These are phyloP conservation scores for Penicillium mononematosum DNA, from an alignment of 495 filamentous ascomycete genomes.

Conservation along the genomic window DNA sequence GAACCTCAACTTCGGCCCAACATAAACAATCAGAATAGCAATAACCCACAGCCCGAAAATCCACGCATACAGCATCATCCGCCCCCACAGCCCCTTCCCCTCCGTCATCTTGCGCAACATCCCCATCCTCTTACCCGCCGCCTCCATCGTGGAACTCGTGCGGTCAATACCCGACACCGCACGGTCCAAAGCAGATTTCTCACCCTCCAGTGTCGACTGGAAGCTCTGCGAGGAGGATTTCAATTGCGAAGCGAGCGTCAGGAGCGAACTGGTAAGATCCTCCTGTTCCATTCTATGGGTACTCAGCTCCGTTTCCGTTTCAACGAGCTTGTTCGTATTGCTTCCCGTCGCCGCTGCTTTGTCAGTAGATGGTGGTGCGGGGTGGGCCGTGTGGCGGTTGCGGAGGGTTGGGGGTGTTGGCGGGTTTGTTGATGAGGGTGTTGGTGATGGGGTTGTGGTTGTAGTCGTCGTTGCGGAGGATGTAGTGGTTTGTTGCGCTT, in stretches of 20 bases:
- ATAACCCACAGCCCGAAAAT: slow-evolving; percentile 77
- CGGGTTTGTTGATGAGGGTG: slow-evolving; percentile 15
- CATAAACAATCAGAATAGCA: slow-evolving; percentile 71
- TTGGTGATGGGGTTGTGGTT: slow-evolving; percentile 5
- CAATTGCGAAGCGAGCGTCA: slow-evolving; percentile 72
- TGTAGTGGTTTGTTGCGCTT: slow-evolving; percentile 16
- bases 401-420: slow-evolving; percentile 30
- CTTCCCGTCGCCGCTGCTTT: slow-evolving; percentile 22
- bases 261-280: slow-evolving; percentile 73
- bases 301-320: slow-evolving; percentile 67
- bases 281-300: slow-evolving; percentile 79
- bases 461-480: slow-evolving; percentile 18
- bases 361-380: slow-evolving; percentile 11
- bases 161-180: slow-evolving; percentile 73
- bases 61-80: slow-evolving; percentile 79
- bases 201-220: slow-evolving; percentile 65
- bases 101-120: slow-evolving; percentile 71
- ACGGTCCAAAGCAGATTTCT: slow-evolving; percentile 65
- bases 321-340: slow-evolving; percentile 29
- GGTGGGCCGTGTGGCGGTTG: slow-evolving; percentile 27
- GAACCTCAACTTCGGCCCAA: slow-evolving; percentile 83
- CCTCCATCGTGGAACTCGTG: slow-evolving; percentile 70
- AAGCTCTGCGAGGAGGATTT: slow-evolving; percentile 73
- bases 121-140: slow-evolving; percentile 71
- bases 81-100: slow-evolving; percentile 82